Evolutionary conservation across 441 rosid species (phyloP).

Genomic region (Eruca vesicaria): DNA sequence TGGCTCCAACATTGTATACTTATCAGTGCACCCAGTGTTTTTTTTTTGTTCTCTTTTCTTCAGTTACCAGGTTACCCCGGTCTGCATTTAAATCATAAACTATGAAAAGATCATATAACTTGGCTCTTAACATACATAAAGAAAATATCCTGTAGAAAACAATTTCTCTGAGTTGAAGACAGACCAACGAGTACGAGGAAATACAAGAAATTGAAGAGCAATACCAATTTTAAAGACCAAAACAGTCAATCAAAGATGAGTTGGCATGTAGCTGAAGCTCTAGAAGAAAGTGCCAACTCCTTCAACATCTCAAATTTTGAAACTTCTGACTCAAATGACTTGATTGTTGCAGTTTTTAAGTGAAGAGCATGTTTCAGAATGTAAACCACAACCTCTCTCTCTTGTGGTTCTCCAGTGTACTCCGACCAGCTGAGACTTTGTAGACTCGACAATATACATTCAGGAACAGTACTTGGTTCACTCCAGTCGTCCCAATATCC

Average conservation of each 20-base stretch:
- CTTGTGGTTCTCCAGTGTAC: neutral
- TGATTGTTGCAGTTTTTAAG: neutral
- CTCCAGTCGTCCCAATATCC: neutral
- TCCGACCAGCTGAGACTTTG: neutral
- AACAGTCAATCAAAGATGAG: constrained; percentile 10
- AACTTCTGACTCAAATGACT: fast-evolving
- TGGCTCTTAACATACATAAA: neutral
- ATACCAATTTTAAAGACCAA: neutral
- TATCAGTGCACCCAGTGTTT: too few relatives aligned
- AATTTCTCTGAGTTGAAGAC: neutral
- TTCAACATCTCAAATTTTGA: neutral
- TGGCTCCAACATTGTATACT: too few relatives aligned
- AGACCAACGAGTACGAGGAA: neutral
- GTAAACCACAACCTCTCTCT: too few relatives aligned
- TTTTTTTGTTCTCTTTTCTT: too few relatives aligned
- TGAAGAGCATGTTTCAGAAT: too few relatives aligned
- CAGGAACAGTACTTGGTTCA: constrained; percentile 13
- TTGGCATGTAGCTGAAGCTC: constrained; percentile 22
- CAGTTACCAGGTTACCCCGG: too few relatives aligned
- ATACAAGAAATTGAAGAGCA: neutral
- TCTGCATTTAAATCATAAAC: too few relatives aligned
- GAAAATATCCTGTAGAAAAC: neutral
- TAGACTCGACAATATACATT: constrained; percentile 7
- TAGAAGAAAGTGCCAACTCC: constrained; percentile 10
- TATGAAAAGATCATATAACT: neutral